These are phyloP conservation scores for Monilinia aucupariae DNA, from an alignment of 2,329 filamentous ascomycete species.

Conservation along the genomic window DNA sequence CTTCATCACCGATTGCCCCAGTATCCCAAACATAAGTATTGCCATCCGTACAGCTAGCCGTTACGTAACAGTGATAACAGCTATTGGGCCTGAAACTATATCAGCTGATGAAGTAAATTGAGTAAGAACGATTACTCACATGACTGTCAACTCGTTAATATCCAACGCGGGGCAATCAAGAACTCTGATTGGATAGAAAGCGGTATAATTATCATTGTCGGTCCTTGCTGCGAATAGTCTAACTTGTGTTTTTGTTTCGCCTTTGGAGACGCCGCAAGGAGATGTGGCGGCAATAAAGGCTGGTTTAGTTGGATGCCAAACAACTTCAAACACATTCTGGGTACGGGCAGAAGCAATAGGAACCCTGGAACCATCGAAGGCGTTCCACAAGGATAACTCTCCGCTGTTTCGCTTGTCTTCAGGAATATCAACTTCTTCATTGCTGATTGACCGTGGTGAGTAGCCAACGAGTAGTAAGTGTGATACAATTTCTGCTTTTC, in stretches of 20 bases:
- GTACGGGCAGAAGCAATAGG: conserved; percentile 47
- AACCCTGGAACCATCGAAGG: conserved; percentile 38
- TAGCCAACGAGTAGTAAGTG: conserved; percentile 57
- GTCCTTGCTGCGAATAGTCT: conserved; percentile 45
- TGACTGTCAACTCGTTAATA: conserved; percentile 57
- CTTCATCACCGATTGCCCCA: conserved; percentile 44
- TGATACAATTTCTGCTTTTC: conserved; percentile 40
- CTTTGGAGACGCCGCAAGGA: conserved; percentile 41
- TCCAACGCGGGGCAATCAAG: conserved; percentile 56
- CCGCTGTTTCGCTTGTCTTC: conserved; percentile 52
- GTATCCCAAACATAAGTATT: conserved; percentile 61
- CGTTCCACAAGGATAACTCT: conserved; percentile 57
- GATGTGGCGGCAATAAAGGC: conserved; percentile 55
- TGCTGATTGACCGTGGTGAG: conserved; percentile 50
- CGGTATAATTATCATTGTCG: conserved; percentile 31
- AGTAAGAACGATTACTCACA: conserved; percentile 34
- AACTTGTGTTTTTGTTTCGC: conserved; percentile 51
- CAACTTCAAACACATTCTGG: conserved; percentile 59
- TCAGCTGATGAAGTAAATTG: conserved; percentile 26
- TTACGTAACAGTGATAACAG: conserved; percentile 46
- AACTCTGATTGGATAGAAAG: conserved; percentile 46
- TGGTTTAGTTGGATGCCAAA: conserved; percentile 53
- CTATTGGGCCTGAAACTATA: conserved; percentile 45
- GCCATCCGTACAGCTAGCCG: conserved; percentile 57
- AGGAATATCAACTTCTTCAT: conserved; percentile 52